These are phyloP conservation scores for Leishmania mexicana DNA, from an alignment of 208 protist species.

Conservation along the genomic window DNA sequence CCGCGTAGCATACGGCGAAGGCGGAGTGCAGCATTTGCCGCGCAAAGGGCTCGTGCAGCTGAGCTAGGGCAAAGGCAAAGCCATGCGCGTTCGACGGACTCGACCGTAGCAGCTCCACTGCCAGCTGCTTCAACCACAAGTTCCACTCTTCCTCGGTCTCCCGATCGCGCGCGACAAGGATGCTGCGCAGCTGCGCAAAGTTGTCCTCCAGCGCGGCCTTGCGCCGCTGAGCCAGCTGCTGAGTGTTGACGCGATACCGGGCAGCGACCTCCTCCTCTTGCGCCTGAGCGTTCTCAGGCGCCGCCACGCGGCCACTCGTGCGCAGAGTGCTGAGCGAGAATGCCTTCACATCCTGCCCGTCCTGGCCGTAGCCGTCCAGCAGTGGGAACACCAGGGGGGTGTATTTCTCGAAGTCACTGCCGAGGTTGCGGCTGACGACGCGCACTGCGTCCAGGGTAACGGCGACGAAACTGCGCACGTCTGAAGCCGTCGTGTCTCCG, in stretches of 20 bases:
- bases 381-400: slow-evolving; percentile 69
- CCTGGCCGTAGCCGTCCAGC: slow-evolving; percentile 64
- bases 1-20: slow-evolving; percentile 84
- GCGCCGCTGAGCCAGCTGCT: slow-evolving; percentile 38
- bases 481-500: slow-evolving; percentile 3
- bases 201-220: slow-evolving; percentile 44
- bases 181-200: slow-evolving; percentile 58
- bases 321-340: slow-evolving; percentile 42
- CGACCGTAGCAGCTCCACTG: slow-evolving; percentile 81
- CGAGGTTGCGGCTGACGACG: slow-evolving; percentile 75
- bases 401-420: slow-evolving; percentile 85
- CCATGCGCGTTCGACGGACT: slow-evolving; percentile 80
- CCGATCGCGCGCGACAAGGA: slow-evolving; percentile 57
- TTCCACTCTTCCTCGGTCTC: slow-evolving; percentile 87
- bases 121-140: slow-evolving; percentile 78
- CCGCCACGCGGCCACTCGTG: slow-evolving; percentile 47
- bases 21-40: slow-evolving; percentile 89
- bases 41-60: slow-evolving; percentile 89
- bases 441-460: slow-evolving; percentile 64
- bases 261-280: slow-evolving; percentile 36
- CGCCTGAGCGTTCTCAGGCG: slow-evolving; percentile 25
- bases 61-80: slow-evolving; percentile 74
- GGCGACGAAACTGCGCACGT: slow-evolving; percentile 54
- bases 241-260: slow-evolving; percentile 38
- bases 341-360: slow-evolving; percentile 46